Conservation (phyloP, 306 rosid species). For the Spatholobus suberectus region DNA sequence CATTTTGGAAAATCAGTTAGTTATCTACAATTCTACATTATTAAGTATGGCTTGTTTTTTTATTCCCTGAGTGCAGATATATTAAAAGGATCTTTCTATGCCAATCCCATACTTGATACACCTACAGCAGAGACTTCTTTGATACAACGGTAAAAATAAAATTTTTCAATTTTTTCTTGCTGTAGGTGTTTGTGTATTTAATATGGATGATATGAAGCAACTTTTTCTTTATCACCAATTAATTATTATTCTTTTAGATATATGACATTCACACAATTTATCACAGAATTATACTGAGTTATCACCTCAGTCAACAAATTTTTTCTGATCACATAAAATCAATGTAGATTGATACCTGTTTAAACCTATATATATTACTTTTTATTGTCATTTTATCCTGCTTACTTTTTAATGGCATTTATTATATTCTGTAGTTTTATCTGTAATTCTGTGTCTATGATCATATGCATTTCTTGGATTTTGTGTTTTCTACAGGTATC, state of each 20-base stretch:
- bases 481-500: constrained; percentile 71
- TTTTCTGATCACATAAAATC: background rate
- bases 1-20: constrained; percentile 17
- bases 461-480: constrained; percentile 29
- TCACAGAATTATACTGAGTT: background rate
- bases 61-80: constrained; percentile 60
- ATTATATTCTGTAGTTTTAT: background rate
- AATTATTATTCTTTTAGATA: constrained; percentile 12
- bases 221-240: constrained; percentile 17
- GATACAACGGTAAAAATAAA: constrained; percentile 66
- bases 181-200: constrained; percentile 1
- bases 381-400: constrained; percentile 2
- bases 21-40: constrained; percentile 29
- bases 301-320: constrained; percentile 15
- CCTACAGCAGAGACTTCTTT: constrained; percentile 81
- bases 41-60: constrained; percentile 1
- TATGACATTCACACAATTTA: background rate
- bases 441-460: constrained; percentile 25
- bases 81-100: constrained; percentile 92
- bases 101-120: constrained; percentile 83
- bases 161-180: constrained; percentile 31
- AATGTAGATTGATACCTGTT: constrained; percentile 22
- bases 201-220: constrained; percentile 26
- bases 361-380: background rate
- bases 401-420: constrained; percentile 2